These are phyloP conservation scores for Climacium dendroides DNA, from an alignment of 225 moss, liverwort and hornwort species.

Conservation along the genomic window DNA sequence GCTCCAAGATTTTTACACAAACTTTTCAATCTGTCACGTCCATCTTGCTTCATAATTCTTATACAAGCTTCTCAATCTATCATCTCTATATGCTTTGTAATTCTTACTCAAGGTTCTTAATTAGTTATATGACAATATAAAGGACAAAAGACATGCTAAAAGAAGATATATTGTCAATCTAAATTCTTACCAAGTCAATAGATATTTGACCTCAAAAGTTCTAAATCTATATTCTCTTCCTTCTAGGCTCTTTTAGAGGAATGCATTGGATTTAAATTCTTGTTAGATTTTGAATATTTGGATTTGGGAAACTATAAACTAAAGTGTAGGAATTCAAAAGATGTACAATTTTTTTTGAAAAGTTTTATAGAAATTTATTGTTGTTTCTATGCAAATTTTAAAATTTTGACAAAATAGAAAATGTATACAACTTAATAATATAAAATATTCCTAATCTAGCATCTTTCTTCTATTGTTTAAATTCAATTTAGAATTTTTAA, in stretches of 20 bases:
- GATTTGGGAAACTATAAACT: neutral
- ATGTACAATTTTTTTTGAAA: neutral
- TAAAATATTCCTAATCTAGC: neutral
- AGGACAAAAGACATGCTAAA: neutral
- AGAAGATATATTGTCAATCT: neutral
- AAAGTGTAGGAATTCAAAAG: neutral
- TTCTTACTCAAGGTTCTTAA: neutral
- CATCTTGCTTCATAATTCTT: fast-evolving
- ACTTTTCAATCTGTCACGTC: fast-evolving
- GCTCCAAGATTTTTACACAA: too few species aligned
- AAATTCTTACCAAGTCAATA: neutral
- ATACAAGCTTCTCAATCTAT: fast-evolving
- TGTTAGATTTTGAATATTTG: neutral
- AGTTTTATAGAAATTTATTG: neutral
- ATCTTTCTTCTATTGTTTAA: neutral
- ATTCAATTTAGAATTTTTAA: too few species aligned
- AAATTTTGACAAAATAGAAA: neutral
- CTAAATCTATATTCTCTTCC: neutral
- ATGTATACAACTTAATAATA: too few species aligned
- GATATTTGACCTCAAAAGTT: neutral
- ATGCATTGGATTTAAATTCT: fast-evolving
- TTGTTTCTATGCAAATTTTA: neutral
- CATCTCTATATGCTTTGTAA: neutral
- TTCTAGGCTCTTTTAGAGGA: fast-evolving
- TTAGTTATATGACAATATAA: neutral